Conservation (phyloP, 1,284 basidiomycete genomes). For the Rhizoctonia solani region DNA sequence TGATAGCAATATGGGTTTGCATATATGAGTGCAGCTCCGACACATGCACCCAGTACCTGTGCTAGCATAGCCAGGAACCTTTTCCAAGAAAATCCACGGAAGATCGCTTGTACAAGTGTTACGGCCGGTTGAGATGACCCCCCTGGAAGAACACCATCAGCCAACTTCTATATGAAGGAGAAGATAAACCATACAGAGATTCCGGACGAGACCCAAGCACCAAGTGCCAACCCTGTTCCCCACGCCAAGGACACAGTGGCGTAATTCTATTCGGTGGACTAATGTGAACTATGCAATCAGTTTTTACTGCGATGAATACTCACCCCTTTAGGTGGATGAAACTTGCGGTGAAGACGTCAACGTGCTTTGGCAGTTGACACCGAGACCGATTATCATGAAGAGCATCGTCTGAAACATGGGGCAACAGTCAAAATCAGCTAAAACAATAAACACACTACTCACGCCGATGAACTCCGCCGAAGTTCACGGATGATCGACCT, state of each 20-base stretch:
- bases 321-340: conserved; percentile 29
- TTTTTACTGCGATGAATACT: not conserved
- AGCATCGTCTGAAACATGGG: conserved; percentile 35
- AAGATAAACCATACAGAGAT: conserved; percentile 6
- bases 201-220: conserved; percentile 12
- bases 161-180: not conserved
- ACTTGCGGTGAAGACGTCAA: conserved; percentile 30
- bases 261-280: conserved; percentile 7
- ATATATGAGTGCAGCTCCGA: conserved; percentile 69
- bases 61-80: conserved; percentile 73
- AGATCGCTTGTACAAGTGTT: conserved; percentile 67
- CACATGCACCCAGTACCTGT: conserved; percentile 70
- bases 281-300: not conserved
- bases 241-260: conserved; percentile 21
- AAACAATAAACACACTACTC: no score
- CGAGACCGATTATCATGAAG: conserved; percentile 36
- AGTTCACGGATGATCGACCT: no score
- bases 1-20: conserved; percentile 76
- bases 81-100: conserved; percentile 73
- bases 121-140: conserved; percentile 80
- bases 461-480: no score
- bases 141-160: conserved; percentile 48
- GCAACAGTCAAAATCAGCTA: no score
- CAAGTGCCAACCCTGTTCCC: conserved; percentile 12
- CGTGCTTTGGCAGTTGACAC: conserved; percentile 36